Percentiles rank a stretch among this genome's conserved stretches.
These are phyloP conservation scores for Leishmania turanica DNA, from an alignment of 208 protist species.

Conservation along the genomic window DNA sequence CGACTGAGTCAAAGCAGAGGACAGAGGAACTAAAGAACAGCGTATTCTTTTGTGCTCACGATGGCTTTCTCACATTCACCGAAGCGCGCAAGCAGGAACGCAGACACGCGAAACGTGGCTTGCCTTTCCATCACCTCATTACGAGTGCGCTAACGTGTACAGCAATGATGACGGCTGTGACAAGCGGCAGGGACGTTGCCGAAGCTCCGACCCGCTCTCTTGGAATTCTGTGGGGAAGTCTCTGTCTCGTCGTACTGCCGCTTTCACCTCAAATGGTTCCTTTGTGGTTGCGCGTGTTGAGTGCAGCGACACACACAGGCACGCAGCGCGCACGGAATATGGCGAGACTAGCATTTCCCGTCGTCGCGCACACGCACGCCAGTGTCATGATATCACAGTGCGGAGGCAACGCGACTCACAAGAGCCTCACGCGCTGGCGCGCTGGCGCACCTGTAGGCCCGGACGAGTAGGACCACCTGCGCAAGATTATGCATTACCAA, in stretches of 20 bases:
- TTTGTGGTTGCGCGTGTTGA: background rate
- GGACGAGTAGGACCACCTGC: constrained; percentile 42
- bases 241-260: background rate
- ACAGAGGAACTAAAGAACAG: background rate
- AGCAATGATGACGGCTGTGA: background rate
- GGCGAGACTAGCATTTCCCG: background rate
- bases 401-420: constrained; percentile 29
- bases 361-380: background rate
- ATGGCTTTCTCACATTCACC: no score
- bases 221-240: background rate
- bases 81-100: background rate
- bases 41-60: no score
- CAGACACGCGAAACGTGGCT: background rate
- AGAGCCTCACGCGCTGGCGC: constrained; percentile 30
- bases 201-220: background rate
- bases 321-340: background rate
- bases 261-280: background rate
- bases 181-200: background rate
- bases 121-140: background rate
- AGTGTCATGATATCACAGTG: constrained; percentile 17
- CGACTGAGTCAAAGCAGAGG: background rate
- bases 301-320: background rate
- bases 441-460: constrained; percentile 21
- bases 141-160: background rate
- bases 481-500: constrained; percentile 84